Percentiles rank a stretch among this genome's conserved stretches.
Evolutionary conservation across 495 filamentous ascomycete genomes (phyloP).

Genomic region (Schizothecium vesticola): DNA sequence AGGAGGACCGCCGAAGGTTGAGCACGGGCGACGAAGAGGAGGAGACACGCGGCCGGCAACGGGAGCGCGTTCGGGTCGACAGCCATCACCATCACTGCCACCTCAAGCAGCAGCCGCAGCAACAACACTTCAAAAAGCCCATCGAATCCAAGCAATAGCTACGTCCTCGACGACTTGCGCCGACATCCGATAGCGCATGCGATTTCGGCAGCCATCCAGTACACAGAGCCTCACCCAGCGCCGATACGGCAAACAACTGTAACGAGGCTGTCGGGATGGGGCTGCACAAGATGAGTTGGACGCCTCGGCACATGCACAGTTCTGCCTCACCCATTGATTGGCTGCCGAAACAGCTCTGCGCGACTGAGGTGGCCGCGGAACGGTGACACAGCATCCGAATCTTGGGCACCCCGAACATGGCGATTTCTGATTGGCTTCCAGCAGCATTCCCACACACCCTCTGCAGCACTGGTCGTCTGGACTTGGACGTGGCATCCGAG

Average conservation of each 20-base stretch:
- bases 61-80: slow-evolving; percentile 23
- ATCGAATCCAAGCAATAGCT: slow-evolving; percentile 16
- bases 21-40: slow-evolving; percentile 35
- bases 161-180: neutral
- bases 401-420: neutral
- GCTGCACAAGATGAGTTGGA: neutral
- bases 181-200: neutral
- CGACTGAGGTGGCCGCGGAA: neutral
- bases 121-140: slow-evolving; percentile 8
- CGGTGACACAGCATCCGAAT: neutral
- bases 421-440: neutral
- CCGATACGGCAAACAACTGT: neutral
- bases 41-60: slow-evolving; percentile 40
- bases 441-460: neutral
- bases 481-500: neutral
- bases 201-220: neutral
- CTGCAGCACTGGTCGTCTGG: neutral
- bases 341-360: neutral
- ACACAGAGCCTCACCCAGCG: neutral
- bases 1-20: slow-evolving; percentile 43
- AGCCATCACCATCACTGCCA: slow-evolving; percentile 16
- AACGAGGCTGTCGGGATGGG: neutral
- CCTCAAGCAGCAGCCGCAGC: slow-evolving; percentile 8
- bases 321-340: neutral
- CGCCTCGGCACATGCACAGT: neutral